Base-by-base conservation (phyloP, 202 grass and related monocot species). In the Dendrocalamus latiflorus region DNA sequence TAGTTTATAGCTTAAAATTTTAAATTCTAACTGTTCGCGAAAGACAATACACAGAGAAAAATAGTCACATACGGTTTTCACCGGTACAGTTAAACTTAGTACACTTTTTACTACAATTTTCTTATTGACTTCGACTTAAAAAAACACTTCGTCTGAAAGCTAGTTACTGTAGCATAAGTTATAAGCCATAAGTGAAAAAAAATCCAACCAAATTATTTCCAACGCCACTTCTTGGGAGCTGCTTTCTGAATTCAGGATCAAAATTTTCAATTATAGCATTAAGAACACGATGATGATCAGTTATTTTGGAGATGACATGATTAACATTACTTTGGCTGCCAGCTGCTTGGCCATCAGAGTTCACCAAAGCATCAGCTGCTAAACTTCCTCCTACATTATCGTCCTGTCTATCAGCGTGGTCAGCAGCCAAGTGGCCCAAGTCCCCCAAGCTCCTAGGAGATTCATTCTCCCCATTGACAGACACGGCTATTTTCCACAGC, bases 201-300 rank as follows among this genome's bases (percentile, higher is more conserved):
- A n/a, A n/a, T n/a, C n/a, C n/a, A n/a, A n/a, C n/a, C n/a, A n/a
- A n/a, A n/a, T 75, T 62, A 41, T 89, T 91, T 53, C 56, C 71
- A 37, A 59, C 25, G 37, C 76, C 72, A 78, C 16, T 68, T 67
- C 74, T 65, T 16, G 81, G 77, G 45, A 88, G 81, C 75, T 90
- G 86, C 42, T 72, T 88, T 33, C 76, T 65, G 51, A 90, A 92
- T 55, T 92, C 92, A 62, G 92, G 96, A 62, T 93, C 75, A 41
- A 91, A 81, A 59, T 91, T 89, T 56, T 39, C 75, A 66, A 96
- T 89, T 89, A 99, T 92, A 43, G 89, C 89, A 89, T 85, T 91
- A 66, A 96, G 63, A 60, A 65, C 77, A 65, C 66, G 74, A 18
- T 87, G 83, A 28, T 89, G 82, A 49, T 85, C 65, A 2, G 63